phyloP scores from a whole-genome alignment of 805 yeast genomes.

The Komagataella phaffii region DNA sequence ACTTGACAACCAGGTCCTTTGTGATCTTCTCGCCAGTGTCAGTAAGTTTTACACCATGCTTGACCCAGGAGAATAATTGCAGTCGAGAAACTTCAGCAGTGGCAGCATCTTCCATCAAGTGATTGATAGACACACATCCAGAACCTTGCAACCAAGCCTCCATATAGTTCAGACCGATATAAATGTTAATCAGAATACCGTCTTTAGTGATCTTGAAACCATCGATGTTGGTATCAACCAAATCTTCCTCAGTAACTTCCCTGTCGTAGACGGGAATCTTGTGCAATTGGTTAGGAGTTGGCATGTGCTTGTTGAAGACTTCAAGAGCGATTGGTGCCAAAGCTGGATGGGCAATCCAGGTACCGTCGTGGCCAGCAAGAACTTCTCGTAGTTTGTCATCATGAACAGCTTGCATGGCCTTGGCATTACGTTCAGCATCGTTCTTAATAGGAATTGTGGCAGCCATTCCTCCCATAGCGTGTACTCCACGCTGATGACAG shows the following conservation, averaged over 20 bases:
- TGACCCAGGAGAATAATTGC: conserved; percentile 76
- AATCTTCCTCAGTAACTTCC: conserved; percentile 36
- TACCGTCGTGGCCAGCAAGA: conserved; percentile 71
- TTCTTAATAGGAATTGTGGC: conserved; percentile 74
- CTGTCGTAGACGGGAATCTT: conserved; percentile 26
- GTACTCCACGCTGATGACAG: conserved; percentile 69
- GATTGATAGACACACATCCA: conserved; percentile 79
- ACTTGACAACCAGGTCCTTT: conserved; percentile 39
- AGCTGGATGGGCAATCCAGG: conserved; percentile 87
- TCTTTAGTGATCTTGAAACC: conserved; percentile 51
- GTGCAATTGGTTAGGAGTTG: conserved; percentile 66
- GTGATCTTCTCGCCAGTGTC: conserved; percentile 48
- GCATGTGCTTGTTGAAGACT: conserved; percentile 66
- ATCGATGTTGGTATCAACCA: conserved; percentile 50
- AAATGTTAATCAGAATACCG: conserved; percentile 60
- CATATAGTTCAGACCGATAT: conserved; percentile 68
- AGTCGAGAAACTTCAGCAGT: conserved; percentile 81
- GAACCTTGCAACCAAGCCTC: conserved; percentile 79
- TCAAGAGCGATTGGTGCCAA: conserved; percentile 59
- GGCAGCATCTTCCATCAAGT: conserved; percentile 83
- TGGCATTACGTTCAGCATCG: conserved; percentile 46
- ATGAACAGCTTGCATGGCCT: conserved; percentile 61
- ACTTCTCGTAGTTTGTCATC: conserved; percentile 71
- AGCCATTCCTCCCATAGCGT: conserved; percentile 89
- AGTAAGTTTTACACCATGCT: conserved; percentile 45